These are phyloP conservation scores for Leucoagaricus sp. DNA, from an alignment of 1,284 basidiomycete species.

Conservation along the genomic window DNA sequence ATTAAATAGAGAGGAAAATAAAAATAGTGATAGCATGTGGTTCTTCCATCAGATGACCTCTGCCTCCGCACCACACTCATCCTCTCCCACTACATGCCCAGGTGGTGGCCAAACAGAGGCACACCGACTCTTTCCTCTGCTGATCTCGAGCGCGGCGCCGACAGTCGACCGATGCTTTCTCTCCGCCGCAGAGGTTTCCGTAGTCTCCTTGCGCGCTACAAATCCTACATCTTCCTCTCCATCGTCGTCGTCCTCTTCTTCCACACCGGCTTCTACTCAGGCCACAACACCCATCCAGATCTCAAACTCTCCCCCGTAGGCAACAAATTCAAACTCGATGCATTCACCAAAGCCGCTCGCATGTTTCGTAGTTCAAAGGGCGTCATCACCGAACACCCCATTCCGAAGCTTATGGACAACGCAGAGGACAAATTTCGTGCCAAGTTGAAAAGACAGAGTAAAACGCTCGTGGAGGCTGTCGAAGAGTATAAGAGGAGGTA, in stretches of 20 bases:
- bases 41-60: not conserved
- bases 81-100: not conserved
- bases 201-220: conserved; percentile 29
- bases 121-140: conserved; percentile 2
- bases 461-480: conserved; percentile 73
- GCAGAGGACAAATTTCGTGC: conserved; percentile 68
- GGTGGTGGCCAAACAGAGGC: conserved; percentile 5
- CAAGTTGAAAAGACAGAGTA: conserved; percentile 76
- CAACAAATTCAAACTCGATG: conserved; percentile 12
- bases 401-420: conserved; percentile 78
- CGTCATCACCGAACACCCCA: conserved; percentile 63
- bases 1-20: not conserved
- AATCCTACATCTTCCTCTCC: conserved; percentile 46
- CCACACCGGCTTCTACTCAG: conserved; percentile 54
- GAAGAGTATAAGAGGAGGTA: conserved; percentile 81
- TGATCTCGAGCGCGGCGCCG: conserved; percentile 1
- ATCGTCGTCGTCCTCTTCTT: conserved; percentile 55
- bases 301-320: conserved; percentile 18
- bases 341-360: not conserved
- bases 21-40: conserved; percentile 5
- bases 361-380: conserved; percentile 18
- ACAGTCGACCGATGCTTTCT: conserved; percentile 3
- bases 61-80: not conserved
- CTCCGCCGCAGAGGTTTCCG: not conserved
- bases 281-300: conserved; percentile 28